Base-by-base conservation (phyloP, 2,329 filamentous ascomycete genomes). In the Sarocladiaceae sp. region DNA sequence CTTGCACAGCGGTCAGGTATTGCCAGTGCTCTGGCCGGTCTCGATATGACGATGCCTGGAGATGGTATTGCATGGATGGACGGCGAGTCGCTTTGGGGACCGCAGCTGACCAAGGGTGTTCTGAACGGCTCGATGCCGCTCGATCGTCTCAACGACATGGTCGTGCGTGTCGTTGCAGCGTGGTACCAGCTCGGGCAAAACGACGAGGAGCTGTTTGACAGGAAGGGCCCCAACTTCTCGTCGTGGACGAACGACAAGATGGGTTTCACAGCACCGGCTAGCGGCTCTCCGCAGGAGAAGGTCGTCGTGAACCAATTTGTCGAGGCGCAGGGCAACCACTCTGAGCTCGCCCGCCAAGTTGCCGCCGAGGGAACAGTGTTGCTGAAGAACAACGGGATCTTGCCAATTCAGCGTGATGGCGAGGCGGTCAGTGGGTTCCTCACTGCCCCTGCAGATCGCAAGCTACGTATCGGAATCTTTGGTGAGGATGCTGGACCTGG, bases 121-220 rank as follows among this genome's bases (percentile, higher is more conserved):
- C 71, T 96, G 26, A 97, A 97, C 58, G 86, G 86, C 2, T 93
- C 90, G 1, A 71, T 97, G 0, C 91, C 92, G 0, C 71, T 94
- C 39, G 83, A 87, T 13, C 78, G 92, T 26, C 67, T 97, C 13
- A 87, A 96, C 58, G 92, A 97, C 63, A 96, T 96, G 90, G 88
- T 82, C 0, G 86, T 89, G 1, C 82, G 92, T 12, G 83, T 96
- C 56, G 90, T 96, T 1, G 92, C 92, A 1, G 81, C 91, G 0
- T 97, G 90, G 87, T 97, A 95, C 63, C 89, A 94, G 65, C 72
- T 94, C 20, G 87, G 89, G 0, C 87, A 96, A 64, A 88, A 90
- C 39, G 57, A 74, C 17, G 74, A 86, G 58, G 79, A 84, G 1
- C 77, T 90, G 18, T 76, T 87, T 53, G 89, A 89, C 59, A 84